phyloP scores from a whole-genome alignment of 352 stramenopile species.

The Phytophthora pseudosyringae region DNA sequence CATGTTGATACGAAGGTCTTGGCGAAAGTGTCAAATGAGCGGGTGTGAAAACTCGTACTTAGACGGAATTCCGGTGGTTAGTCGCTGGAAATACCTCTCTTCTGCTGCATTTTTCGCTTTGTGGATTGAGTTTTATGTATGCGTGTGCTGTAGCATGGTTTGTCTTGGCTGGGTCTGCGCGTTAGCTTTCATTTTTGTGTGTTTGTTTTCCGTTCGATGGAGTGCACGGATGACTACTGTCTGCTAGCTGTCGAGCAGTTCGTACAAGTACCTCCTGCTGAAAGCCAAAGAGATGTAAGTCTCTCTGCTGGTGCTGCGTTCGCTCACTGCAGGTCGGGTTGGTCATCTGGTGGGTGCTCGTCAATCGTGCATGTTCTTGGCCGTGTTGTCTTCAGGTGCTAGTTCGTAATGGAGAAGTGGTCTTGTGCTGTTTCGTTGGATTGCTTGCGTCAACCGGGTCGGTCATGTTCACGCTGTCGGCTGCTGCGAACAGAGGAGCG shows the following conservation, averaged over 20 bases:
- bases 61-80: slow-evolving; percentile 26
- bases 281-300: slow-evolving; percentile 6
- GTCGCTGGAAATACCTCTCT: not conserved
- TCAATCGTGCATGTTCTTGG: slow-evolving; percentile 19
- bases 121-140: not conserved
- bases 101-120: not conserved
- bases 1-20: slow-evolving; percentile 20
- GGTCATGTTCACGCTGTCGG: not conserved
- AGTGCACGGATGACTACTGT: slow-evolving; percentile 11
- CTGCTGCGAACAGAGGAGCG: not conserved
- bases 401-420: slow-evolving; percentile 13
- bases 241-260: slow-evolving; percentile 11
- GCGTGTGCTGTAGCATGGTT: not conserved
- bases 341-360: slow-evolving; percentile 11
- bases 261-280: not conserved
- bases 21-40: slow-evolving; percentile 21
- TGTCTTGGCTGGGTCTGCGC: slow-evolving; percentile 1
- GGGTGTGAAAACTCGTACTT: slow-evolving; percentile 26
- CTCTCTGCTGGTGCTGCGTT: slow-evolving; percentile 21
- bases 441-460: not conserved
- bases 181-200: slow-evolving; percentile 8
- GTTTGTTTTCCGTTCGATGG: slow-evolving; percentile 11
- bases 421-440: slow-evolving; percentile 10
- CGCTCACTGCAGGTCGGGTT: slow-evolving; percentile 13
- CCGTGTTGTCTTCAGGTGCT: slow-evolving; percentile 18